Base-by-base conservation (phyloP, 257 asterid species). In the Nicotiana attenuata region DNA sequence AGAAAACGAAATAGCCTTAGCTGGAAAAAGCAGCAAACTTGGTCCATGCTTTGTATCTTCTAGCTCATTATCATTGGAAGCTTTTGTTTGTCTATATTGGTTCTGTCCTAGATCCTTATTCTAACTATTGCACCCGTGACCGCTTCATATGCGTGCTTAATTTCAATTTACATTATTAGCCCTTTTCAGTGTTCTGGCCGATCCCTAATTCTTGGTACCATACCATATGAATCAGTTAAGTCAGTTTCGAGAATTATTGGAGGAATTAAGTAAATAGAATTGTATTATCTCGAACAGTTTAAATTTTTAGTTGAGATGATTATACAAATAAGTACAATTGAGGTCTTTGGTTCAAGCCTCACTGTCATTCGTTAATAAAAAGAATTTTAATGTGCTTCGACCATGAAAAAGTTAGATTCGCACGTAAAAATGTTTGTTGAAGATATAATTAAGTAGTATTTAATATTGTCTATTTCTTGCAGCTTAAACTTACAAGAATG, bases 71-170 rank as follows among this genome's bases (percentile, higher is more conserved):
- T 68, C 28, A 68, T 68, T 68, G 77, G 77, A 68, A 5, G 77
- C 8, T 38, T 71, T 71, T 41, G 59, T 71, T 71, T 71, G 78
- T 71, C 60, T 14, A 11, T 45, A 22, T 13, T 38, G 77, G 33
- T 68, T 67, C 26, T 67, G 76, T 67, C 55, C 76, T 68, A 38
- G 19, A n/a, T 68, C 10, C 77, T 38, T 69, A 69, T 69, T 59
- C 78, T 20, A 41, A 45, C 59, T 71, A 14, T 45, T 71, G 38
- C 60, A 22, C 33, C 60, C 31, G 22, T 71, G 78, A 71, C 60
- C 38, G 15, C 22, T 22, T 71, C 35, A 8, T 50, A 17, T 65
- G 35, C 3, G 50, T 41, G 52, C 33, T 59, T 41, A 16, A 50
- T 45, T 60, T 76, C 63, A 10, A 19, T 33, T 61, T 38, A 24